Base-by-base conservation (phyloP, 1,284 basidiomycete genomes). In the Ceraceosorus guamensis region DNA sequence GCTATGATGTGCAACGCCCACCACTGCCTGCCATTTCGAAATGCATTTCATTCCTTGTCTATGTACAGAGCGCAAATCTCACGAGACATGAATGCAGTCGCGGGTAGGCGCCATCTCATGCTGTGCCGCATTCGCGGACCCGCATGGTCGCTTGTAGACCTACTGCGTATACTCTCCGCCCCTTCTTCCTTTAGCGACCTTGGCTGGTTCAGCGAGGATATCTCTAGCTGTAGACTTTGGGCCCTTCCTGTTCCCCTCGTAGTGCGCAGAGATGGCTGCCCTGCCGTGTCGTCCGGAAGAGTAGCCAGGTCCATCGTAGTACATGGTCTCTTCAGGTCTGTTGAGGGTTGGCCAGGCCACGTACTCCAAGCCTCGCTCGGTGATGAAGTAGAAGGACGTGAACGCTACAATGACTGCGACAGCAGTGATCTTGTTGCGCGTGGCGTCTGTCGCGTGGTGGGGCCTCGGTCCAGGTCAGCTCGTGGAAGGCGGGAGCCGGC, bases 331-430 rank as follows among this genome's bases (percentile, higher is more conserved):
- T 44, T 68, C 62, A 0, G 69, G 71, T 10, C 69, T 56, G 63
- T 73, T 73, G 45, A 76, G 60, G 31, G 61, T 67, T 6, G 73
- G 73, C 73, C 73, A 76, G 47, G 66, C 65, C 16, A 76, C 73
- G 52, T 73, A 76, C 18, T 73, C 61, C 34, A 76, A 37, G 4
- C 73, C 73, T 31, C 67, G 61, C 47, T 70, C 59, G 44, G 65
- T 56, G 53, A 76, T 75, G 53, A 60, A 75, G 45, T 61, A 57
- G 6, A 62, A 33, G 31, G 63, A 56, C 14, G 53, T 57, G 10
- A 61, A n/a, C 0, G 61, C 60, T 4, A 71, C 55, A n/a, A 59
- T 52, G 6, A 62, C 33, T 64, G 52, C 52, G 31, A 46, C 16
- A 5, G 52, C 33, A 54, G 35, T 31, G 51, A 59, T 30, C 45